Conservation (phyloP, 305 asterid species). For the Fraxinus velutina region DNA sequence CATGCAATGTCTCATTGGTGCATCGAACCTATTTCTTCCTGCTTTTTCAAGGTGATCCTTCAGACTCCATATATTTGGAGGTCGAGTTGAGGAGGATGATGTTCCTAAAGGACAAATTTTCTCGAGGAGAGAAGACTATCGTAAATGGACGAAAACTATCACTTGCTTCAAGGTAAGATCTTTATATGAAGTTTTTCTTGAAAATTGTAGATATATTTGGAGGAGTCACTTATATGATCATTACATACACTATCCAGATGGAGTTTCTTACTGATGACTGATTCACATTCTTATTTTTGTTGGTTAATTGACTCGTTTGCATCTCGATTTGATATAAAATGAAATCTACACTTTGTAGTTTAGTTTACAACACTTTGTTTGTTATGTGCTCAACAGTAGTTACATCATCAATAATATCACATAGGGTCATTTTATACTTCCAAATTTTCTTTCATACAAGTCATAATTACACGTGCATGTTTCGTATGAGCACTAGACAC, state of each 20-base stretch:
- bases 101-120: slow-evolving; percentile 60
- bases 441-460: not conserved
- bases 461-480: not conserved
- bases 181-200: not conserved
- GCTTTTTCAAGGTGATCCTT: slow-evolving; percentile 82
- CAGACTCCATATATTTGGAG: slow-evolving; percentile 82
- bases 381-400: not conserved
- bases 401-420: not conserved
- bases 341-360: not conserved
- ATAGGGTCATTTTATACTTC: not conserved
- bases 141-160: slow-evolving; percentile 61
- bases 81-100: slow-evolving; percentile 79
- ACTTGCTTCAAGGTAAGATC: slow-evolving; percentile 59
- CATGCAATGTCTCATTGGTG: slow-evolving; percentile 71
- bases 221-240: not conserved
- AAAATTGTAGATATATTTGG: not conserved
- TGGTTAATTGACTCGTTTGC: not conserved
- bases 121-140: slow-evolving; percentile 52
- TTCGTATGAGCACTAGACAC: not conserved
- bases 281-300: too few relatives aligned
- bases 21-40: slow-evolving; percentile 84
- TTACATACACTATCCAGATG: not conserved
- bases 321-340: not conserved
- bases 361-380: not conserved
- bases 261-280: not conserved